Evolutionary conservation across 2,329 filamentous ascomycete species (phyloP), one percentile per base, ranked within the genome.

Genomic region (Stachybotrys echinatus): DNA sequence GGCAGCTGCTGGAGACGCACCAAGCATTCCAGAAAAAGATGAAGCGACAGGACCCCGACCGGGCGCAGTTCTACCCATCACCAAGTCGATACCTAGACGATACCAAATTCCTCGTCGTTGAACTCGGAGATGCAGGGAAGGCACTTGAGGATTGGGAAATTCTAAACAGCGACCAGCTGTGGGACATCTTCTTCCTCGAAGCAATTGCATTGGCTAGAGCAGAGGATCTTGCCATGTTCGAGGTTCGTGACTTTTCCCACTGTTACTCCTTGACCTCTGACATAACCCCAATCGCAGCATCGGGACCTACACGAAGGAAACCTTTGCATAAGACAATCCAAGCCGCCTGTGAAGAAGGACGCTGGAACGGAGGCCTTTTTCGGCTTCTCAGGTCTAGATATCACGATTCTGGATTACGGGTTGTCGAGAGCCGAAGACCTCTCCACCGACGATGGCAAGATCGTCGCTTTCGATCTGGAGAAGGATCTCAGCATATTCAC

Each of bases 301-400:
- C 79, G 83, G 6, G 83, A 86, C 57, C 69, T 86, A 4, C 83
- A 86, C 56, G 82, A 86, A 54, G 82, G 82, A 5, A 85, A 86
- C 55, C 64, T 86, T 17, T 85, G 83, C 54, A 73, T 85, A 45
- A 72, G 74, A 4, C 73, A 72, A 48, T 65, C 69, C 1, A 60
- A 67, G 3, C 57, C 70, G 3, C 58, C 71, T 1, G 59, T 59
- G 8, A 57, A 65, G 2, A 64, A 62, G 31, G 61, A 63, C 4
- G 54, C 64, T 42, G 58, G 58, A 14, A 60, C 65, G 3, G 54
- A 48, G 0, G 65, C 70, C 3, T 67, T 71, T 46, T 83, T 83
- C 62, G 81, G 81, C 23, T 77, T 73, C 55, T 85, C 82, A 0
- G 81, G 81, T 2, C 68, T 85, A 5, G 79, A 84, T 49, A 78